phyloP scores from a whole-genome alignment of 352 stramenopile genomes.

The Globisporangium okanoganense region DNA sequence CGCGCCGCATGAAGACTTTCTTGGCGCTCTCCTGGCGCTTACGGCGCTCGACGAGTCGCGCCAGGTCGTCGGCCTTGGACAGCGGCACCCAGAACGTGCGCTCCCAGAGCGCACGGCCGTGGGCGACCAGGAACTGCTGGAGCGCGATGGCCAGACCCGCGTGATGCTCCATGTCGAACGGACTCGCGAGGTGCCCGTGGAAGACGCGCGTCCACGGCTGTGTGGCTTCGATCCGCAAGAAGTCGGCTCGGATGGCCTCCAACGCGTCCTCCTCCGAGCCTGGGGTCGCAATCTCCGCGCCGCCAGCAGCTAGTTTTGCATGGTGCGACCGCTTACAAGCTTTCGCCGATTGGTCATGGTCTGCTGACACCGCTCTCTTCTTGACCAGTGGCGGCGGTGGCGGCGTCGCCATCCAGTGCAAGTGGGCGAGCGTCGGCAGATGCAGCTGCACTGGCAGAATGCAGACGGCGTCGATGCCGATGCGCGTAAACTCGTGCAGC shows the following conservation, averaged over 20 bases:
- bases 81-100: slow-evolving; percentile 29
- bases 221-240: slow-evolving; percentile 19
- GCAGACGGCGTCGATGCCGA: slow-evolving; percentile 19
- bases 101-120: slow-evolving; percentile 32
- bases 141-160: slow-evolving; percentile 12
- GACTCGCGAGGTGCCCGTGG: slow-evolving; percentile 16
- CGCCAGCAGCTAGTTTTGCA: background rate
- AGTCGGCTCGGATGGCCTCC: slow-evolving; percentile 9
- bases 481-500: slow-evolving; percentile 21
- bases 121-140: slow-evolving; percentile 16
- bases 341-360: background rate
- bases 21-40: slow-evolving; percentile 23
- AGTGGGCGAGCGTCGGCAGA: slow-evolving; percentile 1
- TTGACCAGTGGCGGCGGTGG: background rate
- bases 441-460: slow-evolving; percentile 29
- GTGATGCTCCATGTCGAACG: slow-evolving; percentile 17
- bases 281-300: background rate
- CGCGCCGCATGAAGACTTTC: slow-evolving; percentile 16
- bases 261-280: background rate
- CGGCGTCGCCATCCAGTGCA: background rate
- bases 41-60: background rate
- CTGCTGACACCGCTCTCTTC: background rate
- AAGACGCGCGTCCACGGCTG: slow-evolving; percentile 27
- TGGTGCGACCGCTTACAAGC: background rate
- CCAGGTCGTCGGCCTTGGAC: background rate